phyloP scores from a whole-genome alignment of 2,329 filamentous ascomycete genomes.

The Pyricularia pennisetigena region DNA sequence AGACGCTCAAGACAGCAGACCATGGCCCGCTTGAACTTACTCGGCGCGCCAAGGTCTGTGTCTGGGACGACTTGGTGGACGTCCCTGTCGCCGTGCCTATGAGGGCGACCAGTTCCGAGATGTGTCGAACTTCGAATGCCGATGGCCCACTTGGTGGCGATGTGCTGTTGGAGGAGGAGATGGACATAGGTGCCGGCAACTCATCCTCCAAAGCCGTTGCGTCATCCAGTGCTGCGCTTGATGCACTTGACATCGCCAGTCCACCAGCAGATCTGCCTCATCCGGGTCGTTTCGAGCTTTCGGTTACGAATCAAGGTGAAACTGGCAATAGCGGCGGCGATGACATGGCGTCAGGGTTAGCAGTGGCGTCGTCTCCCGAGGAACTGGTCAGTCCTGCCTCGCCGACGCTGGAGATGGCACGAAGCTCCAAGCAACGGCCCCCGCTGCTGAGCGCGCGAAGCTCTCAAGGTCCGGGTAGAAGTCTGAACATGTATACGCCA shows the following conservation, averaged over 20 bases:
- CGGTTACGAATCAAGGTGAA: conserved; percentile 28
- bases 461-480: conserved; percentile 30
- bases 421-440: conserved; percentile 11
- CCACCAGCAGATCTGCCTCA: conserved; percentile 60
- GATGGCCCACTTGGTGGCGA: neutral
- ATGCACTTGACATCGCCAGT: conserved; percentile 60
- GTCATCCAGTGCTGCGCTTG: conserved; percentile 30
- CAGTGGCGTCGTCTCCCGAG: conserved; percentile 2
- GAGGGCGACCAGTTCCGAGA: conserved; percentile 66
- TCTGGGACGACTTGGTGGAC: conserved; percentile 97
- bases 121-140: conserved; percentile 40
- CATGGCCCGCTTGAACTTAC: conserved; percentile 90
- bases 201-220: conserved; percentile 20
- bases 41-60: conserved; percentile 79
- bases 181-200: conserved; percentile 74
- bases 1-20: conserved; percentile 86
- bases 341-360: neutral
- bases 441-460: conserved; percentile 17
- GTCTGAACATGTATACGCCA: conserved; percentile 32
- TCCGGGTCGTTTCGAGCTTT: conserved; percentile 60
- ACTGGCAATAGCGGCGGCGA: conserved; percentile 9
- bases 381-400: conserved; percentile 1
- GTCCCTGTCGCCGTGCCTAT: conserved; percentile 91
- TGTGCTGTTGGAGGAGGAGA: conserved; percentile 60
- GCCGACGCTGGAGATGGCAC: neutral